Base-by-base conservation (phyloP, 2,329 filamentous ascomycete genomes). In the Malbranchea zuffiana region DNA sequence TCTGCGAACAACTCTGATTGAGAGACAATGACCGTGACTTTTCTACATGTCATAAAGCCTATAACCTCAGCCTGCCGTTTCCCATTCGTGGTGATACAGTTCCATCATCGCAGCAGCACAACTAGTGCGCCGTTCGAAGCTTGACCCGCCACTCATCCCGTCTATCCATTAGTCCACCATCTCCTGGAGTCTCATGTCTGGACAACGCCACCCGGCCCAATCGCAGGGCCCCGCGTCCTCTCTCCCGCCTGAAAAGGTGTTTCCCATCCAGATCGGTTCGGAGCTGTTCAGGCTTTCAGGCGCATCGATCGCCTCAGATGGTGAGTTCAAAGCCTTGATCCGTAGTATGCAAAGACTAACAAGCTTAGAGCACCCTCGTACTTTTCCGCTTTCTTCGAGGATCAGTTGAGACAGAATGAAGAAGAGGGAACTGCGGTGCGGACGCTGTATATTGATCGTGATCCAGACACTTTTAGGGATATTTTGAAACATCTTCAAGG, bases 361-460 rank as follows among this genome's bases (percentile, higher is more conserved):
- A 64, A 53, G 62, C 58, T 55, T 65, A 67, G 63, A 93, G 88
- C 86, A 52, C 88, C 88, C 41, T 95, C 87, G 33, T 95, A 95
- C 60, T 95, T 96, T 63, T 93, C 88, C 13, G 80, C 85, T 49
- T 95, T 90, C 65, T 96, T 96, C 60, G 71, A 78, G 48, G 82
- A 83, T 50, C 87, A 95, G 62, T 62, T 95, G 26, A 71, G 74
- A 40, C 63, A 68, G 47, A 78, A 72, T 32, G 71, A 76, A 42
- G 68, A 72, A 31, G 70, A 71, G 39, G 72, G 72, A 38, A 60
- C 61, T 27, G 66, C 63, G 36, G 61, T 93, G 41, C 78, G 81
- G 47, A 94, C 88, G 0, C 69, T 96, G 5, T 95, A 95, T 62
- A 95, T 96, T 52, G 88, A 96, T 59, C 80, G 88, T 43, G 88